Percentiles rank a stretch among this genome's conserved stretches.
These are phyloP conservation scores for Ichthyophthirius multifiliis DNA, from an alignment of 169 alveolate genomes.

Conservation along the genomic window DNA sequence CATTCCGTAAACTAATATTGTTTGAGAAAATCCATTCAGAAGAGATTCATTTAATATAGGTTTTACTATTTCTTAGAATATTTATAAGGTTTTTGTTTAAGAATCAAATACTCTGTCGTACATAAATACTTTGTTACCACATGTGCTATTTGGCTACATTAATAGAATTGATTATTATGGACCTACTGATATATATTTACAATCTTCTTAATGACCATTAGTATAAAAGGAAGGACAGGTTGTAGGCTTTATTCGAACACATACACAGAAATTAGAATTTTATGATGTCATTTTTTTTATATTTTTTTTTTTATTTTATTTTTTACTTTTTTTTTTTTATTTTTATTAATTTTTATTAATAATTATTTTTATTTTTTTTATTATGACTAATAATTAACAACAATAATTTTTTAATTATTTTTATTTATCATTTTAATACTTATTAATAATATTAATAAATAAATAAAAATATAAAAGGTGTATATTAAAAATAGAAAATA, in stretches of 20 bases:
- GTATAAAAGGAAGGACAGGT: conserved; percentile 5
- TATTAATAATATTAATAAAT: no score
- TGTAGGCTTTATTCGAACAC: neutral
- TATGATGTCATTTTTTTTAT: no score
- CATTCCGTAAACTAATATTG: conserved; percentile 37
- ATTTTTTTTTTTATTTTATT: no score
- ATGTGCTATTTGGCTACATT: neutral
- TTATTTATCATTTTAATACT: no score
- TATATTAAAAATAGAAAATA: no score
- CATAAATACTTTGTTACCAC: neutral
- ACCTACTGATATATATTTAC: neutral
- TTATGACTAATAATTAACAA: no score
- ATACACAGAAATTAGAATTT: neutral
- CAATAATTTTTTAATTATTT: no score
- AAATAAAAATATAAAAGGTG: no score
- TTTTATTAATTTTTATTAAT: no score
- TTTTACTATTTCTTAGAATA: neutral
- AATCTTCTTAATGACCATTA: neutral
- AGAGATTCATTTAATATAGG: neutral
- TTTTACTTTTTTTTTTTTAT: no score
- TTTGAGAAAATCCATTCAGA: conserved; percentile 28
- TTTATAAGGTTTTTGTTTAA: neutral
- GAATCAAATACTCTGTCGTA: neutral
- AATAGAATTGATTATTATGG: neutral
- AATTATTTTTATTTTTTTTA: no score